Percentiles rank a stretch among this genome's conserved stretches.
Conservation (phyloP, 2,329 filamentous ascomycete species). For the Juglanconis sp. region DNA sequence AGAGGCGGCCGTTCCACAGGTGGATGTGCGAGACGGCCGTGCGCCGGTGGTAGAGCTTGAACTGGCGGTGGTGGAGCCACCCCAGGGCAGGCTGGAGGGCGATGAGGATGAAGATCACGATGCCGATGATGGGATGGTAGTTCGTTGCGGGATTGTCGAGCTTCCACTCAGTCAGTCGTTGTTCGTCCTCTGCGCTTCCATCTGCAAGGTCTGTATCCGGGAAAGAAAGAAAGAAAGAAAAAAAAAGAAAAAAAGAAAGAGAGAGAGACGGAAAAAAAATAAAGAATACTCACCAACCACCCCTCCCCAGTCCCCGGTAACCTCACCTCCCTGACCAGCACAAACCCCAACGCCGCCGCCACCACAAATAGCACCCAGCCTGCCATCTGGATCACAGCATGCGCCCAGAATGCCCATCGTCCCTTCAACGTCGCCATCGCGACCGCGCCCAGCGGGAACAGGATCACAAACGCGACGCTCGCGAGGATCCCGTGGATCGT, state of each 20-base stretch:
- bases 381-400: conserved; percentile 37
- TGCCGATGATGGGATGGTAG: conserved; percentile 45
- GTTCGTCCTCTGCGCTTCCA: too few relatives aligned
- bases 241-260: not conserved
- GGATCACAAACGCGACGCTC: conserved; percentile 18
- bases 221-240: not conserved
- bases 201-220: too few relatives aligned
- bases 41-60: conserved; percentile 34
- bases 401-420: conserved; percentile 33
- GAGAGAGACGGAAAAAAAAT: too few relatives aligned
- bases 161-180: conserved; percentile 18
- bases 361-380: conserved; percentile 36
- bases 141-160: conserved; percentile 30
- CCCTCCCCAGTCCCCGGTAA: conserved; percentile 26
- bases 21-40: conserved; percentile 42
- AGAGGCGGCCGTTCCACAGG: conserved; percentile 39
- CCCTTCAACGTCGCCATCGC: conserved; percentile 27
- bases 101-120: conserved; percentile 37
- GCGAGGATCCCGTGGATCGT: conserved; percentile 21
- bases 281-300: conserved; percentile 30
- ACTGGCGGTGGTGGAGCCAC: conserved; percentile 38
- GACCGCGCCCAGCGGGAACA: conserved; percentile 23
- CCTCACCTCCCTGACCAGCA: conserved; percentile 32
- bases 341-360: conserved; percentile 41
- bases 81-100: conserved; percentile 41